Conservation (phyloP, 23 red algal species). For the Gracilaria gracilis region DNA sequence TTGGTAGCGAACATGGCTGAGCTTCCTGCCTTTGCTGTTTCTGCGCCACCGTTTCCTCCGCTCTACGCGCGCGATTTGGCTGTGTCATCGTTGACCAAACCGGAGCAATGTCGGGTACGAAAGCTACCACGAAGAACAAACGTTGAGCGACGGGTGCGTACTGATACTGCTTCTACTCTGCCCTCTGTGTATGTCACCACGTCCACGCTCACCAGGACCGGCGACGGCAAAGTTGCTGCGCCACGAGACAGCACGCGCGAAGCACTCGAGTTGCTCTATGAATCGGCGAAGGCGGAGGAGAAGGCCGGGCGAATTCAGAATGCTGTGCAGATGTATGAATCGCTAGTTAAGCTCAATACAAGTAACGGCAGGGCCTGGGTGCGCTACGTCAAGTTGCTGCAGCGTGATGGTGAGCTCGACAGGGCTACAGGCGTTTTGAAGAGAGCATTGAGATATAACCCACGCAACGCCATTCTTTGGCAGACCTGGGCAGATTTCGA, state of each 20-base stretch:
- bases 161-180: not conserved
- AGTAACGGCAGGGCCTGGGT: conserved; percentile 67
- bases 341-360: conserved; percentile 62
- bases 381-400: conserved; percentile 51
- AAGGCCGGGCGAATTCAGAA: conserved; percentile 44
- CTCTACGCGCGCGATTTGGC: not conserved
- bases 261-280: conserved; percentile 59
- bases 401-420: conserved; percentile 29
- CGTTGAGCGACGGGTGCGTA: not conserved
- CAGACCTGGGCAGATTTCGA: conserved; percentile 94
- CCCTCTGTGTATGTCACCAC: not conserved
- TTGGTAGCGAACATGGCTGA: not conserved
- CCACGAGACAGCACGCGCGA: conserved; percentile 51
- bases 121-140: not conserved
- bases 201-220: conserved; percentile 19
- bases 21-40: not conserved
- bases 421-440: conserved; percentile 59
- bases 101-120: not conserved
- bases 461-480: conserved; percentile 89
- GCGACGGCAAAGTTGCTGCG: conserved; percentile 4
- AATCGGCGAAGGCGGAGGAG: conserved; percentile 77
- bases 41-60: not conserved
- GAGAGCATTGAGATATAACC: conserved; percentile 71
- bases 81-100: conserved; percentile 23
- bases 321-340: conserved; percentile 69